phyloP scores from a whole-genome alignment of 140 eudicot genomes.

The Oenanthe javanica region DNA sequence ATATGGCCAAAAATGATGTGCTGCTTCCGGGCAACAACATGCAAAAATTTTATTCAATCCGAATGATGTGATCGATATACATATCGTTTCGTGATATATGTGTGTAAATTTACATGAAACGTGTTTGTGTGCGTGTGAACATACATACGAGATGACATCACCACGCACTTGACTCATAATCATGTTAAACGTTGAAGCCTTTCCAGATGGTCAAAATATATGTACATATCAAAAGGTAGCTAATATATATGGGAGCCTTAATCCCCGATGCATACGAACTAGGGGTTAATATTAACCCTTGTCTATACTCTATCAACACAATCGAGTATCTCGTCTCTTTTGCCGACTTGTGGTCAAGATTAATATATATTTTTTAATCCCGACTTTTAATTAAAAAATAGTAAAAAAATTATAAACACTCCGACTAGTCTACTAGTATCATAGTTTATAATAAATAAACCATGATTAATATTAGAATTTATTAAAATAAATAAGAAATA shows the following conservation, averaged over 20 bases:
- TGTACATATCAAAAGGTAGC: too few species aligned
- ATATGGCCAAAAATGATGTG: constrained; percentile 1
- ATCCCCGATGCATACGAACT: too few species aligned
- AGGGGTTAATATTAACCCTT: neutral
- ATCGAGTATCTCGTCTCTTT: too few species aligned
- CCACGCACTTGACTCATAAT: neutral
- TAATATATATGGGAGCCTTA: too few species aligned
- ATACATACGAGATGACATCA: constrained; percentile 14
- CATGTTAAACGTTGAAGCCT: neutral
- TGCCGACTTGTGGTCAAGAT: too few species aligned
- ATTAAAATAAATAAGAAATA: too few species aligned
- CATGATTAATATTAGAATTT: too few species aligned
- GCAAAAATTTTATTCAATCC: neutral
- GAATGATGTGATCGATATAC: neutral
- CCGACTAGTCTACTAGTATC: too few species aligned
- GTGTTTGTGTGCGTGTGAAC: neutral
- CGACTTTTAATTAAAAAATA: too few species aligned
- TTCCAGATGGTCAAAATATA: constrained; percentile 1
- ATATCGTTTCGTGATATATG: neutral
- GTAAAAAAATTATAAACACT: too few species aligned
- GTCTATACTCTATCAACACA: neutral
- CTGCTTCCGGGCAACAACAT: constrained; percentile 18
- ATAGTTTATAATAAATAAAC: too few species aligned
- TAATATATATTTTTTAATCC: too few species aligned
- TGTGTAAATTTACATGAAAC: neutral